Base-by-base conservation (phyloP, 345 rosid species). In the Orychophragmus violaceus region DNA sequence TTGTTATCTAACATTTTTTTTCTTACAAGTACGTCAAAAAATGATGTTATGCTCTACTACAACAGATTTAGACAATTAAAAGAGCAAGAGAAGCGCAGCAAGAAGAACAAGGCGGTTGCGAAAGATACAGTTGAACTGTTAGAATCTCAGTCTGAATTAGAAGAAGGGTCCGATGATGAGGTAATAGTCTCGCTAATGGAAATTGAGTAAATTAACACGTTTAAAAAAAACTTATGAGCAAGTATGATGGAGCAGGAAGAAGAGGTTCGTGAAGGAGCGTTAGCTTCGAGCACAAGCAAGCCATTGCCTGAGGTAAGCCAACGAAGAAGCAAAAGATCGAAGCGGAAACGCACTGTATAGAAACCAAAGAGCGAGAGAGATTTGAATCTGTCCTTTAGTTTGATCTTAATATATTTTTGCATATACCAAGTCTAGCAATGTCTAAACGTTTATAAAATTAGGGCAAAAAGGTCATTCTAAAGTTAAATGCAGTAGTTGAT, bases 21-120 rank as follows among this genome's bases (percentile, higher is more conserved):
- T 3, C 19, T 18, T 64, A 23, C 53, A 71, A 24, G 45, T 53
- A 8, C 5, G 5, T 7, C 1, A 50, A 19, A 11, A 16, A 50
- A 53, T 66, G 52, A 66, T 28, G 42, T 29, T 39, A 16, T 14
- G 16, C 46, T 41, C 17, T 25, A 68, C 66, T 3, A 28, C 48
- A 56, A 62, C 92, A 94, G 99, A 82, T 84, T 90, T 74, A 85
- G 82, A 76, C 81, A 80, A 72, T 63, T 85, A 53, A 90, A 84
- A 76, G 95, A 93, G 9, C 82, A 78, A 74, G 97, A 87, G 68
- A 85, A 74, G 69, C 77, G 77, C 60, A 80, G 76, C 73, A 82
- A 75, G 66, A 62, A 69, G 68, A 66, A 75, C 83, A 88, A 85
- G 75, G 92, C 85, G 0, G 63, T 84, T 50, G 73, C 80, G 11